Percentiles rank a stretch among this genome's conserved stretches.
These are phyloP conservation scores for Turnera subulata DNA, from an alignment of 345 rosid species.

Conservation along the genomic window DNA sequence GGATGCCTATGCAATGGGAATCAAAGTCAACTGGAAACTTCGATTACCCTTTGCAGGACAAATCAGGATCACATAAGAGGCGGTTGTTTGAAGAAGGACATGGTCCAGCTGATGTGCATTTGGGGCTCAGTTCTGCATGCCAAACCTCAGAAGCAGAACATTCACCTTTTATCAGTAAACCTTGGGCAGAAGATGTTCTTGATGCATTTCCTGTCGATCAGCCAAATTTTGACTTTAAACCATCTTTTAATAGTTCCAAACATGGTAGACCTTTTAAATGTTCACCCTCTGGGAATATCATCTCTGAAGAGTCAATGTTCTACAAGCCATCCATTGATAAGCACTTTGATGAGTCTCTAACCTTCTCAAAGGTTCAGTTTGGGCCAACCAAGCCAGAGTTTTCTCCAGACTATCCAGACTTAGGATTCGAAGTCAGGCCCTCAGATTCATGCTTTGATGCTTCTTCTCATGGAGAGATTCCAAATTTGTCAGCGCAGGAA, in stretches of 20 bases:
- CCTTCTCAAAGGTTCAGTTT: slow-evolving; percentile 30
- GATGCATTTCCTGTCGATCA: slow-evolving; percentile 18
- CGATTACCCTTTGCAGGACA: slow-evolving; percentile 26
- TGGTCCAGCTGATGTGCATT: slow-evolving; percentile 23
- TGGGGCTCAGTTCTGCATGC: slow-evolving; percentile 25
- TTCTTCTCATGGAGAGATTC: slow-evolving; percentile 29
- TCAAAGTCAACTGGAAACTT: slow-evolving; percentile 22
- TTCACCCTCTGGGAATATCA: slow-evolving; percentile 20
- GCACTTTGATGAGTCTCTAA: slow-evolving; percentile 18
- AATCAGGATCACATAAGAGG: slow-evolving; percentile 16
- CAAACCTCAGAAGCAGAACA: slow-evolving; percentile 17
- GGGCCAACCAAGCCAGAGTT: slow-evolving; percentile 26
- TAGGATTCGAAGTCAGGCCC: slow-evolving; percentile 13
- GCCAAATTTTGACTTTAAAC: slow-evolving; percentile 14
- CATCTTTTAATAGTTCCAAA: slow-evolving; percentile 12
- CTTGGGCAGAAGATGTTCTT: slow-evolving; percentile 23
- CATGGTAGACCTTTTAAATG: slow-evolving; percentile 7
- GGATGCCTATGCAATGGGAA: slow-evolving; percentile 25
- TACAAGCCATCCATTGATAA: slow-evolving; percentile 18
- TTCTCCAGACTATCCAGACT: slow-evolving; percentile 20
- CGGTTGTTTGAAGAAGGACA: slow-evolving; percentile 37
- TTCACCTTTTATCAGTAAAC: slow-evolving; percentile 19
- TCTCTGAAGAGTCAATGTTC: slow-evolving; percentile 19
- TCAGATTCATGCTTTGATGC: slow-evolving; percentile 28
- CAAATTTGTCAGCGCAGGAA: slow-evolving; percentile 33